A percentile compares a stretch with the other conserved stretches of the same genome.
phyloP scores from a whole-genome alignment of 1,139 yeast genomes.

The Blastobotrys serpentis region DNA sequence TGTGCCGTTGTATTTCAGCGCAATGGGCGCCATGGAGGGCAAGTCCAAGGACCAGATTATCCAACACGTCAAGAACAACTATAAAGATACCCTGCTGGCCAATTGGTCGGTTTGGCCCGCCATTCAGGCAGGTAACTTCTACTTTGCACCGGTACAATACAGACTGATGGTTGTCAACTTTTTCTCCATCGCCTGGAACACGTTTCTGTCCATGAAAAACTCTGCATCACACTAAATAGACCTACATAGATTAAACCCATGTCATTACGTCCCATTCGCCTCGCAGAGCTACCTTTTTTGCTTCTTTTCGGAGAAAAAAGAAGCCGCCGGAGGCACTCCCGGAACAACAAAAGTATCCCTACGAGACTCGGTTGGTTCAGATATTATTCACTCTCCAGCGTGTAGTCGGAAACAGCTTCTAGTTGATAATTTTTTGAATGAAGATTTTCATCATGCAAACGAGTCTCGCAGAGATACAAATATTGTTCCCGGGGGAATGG shows the following conservation, averaged over 20 bases:
- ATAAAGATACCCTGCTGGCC: slow-evolving; percentile 50
- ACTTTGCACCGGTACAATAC: slow-evolving; percentile 65
- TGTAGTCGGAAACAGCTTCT: slow-evolving; percentile 39
- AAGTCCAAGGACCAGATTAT: slow-evolving; percentile 37
- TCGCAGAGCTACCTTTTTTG: too few relatives aligned
- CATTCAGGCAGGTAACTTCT: slow-evolving; percentile 71
- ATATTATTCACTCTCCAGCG: slow-evolving; percentile 35
- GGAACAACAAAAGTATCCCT: neutral
- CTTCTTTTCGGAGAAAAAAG: neutral
- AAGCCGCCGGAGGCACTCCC: too few relatives aligned
- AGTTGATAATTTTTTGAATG: slow-evolving; percentile 29
- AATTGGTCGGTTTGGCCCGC: slow-evolving; percentile 91
- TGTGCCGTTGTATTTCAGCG: slow-evolving; percentile 53
- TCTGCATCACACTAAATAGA: slow-evolving; percentile 11
- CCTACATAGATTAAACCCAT: too few relatives aligned
- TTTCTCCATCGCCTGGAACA: slow-evolving; percentile 82
- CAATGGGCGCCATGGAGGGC: slow-evolving; percentile 67
- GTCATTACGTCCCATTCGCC: too few relatives aligned
- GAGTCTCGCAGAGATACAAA: neutral
- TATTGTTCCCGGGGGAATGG: neutral
- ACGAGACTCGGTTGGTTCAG: slow-evolving; percentile 24
- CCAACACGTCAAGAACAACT: slow-evolving; percentile 29
- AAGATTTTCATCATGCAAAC: slow-evolving; percentile 21
- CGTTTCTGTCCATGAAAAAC: slow-evolving; percentile 63
- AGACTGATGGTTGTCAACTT: slow-evolving; percentile 68